Percentiles rank a stretch among this genome's conserved stretches.
Evolutionary conservation across 306 rosid species (phyloP).

Genomic region (Arachis stenosperma): DNA sequence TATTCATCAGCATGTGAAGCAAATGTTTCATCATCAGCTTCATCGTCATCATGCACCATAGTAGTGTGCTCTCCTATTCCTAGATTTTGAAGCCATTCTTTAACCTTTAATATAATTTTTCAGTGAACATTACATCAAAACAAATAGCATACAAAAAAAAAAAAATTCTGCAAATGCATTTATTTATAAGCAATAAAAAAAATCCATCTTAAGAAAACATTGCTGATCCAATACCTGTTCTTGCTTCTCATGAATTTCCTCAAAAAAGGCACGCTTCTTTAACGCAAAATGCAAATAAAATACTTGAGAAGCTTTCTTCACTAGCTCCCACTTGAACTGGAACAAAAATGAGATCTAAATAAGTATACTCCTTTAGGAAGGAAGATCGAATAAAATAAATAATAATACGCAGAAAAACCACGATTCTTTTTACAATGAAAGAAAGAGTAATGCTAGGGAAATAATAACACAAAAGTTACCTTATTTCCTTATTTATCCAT

Average conservation of each 20-base stretch:
- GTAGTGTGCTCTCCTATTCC: constrained; percentile 89
- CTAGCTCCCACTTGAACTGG: constrained; percentile 94
- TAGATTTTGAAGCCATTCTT: constrained; percentile 99
- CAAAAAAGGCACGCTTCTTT: constrained; percentile 87
- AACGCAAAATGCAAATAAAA: constrained; percentile 87
- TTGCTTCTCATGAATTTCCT: constrained; percentile 96
- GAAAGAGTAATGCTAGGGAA: not conserved
- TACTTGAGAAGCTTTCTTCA: constrained; percentile 95
- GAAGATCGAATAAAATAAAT: constrained; percentile 29
- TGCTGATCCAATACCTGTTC: constrained; percentile 71
- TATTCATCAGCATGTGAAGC: constrained; percentile 73
- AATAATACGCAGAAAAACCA: not conserved
- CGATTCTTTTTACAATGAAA: not conserved
- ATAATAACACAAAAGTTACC: not conserved
- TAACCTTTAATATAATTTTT: constrained; percentile 91
- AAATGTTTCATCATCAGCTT: constrained; percentile 75
- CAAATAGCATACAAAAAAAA: constrained; percentile 36
- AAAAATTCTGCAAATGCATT: constrained; percentile 18
- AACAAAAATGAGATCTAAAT: constrained; percentile 42
- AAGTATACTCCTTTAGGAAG: constrained; percentile 40
- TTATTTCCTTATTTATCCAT: constrained; percentile 12
- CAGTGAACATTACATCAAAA: constrained; percentile 67
- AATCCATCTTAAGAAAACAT: constrained; percentile 22
- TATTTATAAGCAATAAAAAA: constrained; percentile 12
- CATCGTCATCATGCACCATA: constrained; percentile 82